Base-by-base conservation (phyloP, 2,329 filamentous ascomycete species). In the Monosporascus sp. region DNA sequence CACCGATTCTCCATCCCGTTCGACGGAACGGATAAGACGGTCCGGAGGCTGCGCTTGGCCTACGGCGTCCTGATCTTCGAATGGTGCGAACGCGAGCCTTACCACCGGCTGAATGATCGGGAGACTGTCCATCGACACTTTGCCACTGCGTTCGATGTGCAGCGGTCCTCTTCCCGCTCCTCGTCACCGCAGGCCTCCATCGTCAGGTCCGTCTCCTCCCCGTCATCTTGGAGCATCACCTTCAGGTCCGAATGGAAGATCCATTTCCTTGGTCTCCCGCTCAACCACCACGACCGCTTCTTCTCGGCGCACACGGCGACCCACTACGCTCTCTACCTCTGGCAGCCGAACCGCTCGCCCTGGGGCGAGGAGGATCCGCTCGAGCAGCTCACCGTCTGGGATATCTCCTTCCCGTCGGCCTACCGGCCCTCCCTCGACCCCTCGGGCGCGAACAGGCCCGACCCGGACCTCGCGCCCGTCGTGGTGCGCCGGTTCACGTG, bases 241-340 rank as follows among this genome's bases (percentile, higher is more conserved):
- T 79, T 79, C 51, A 78, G 81, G 49, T 80, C 75, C 45, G 81
- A 86, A 63, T 86, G 79, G 79, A 80, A 80, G 61, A 78, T 85
- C 38, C 78, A 83, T 66, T 78, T 78, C 60, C 68, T 80, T 1
- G 81, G 80, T 9, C 70, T 84, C 48, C 75, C 80, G 1, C 62
- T 83, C 7, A 79, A 77, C 59, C 70, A 73, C n/a, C 69, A 73
- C 39, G 80, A 84, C 62, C 77, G 82, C n/a, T 84, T 85, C 72
- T 83, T 81, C 67, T 85, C 81, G 9, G 69, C 78, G 1, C 83
- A 87, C 63, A 85, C 73, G 48, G 62, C 72, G 15, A 80, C 74
- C 0, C 82, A 86, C 63, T 86, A 86, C 66, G 80, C 75, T 39
- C 70, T 85, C 15, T 86, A 86, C 65, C 72, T 80, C 27, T 86